Evolutionary conservation across 352 stramenopile genomes (phyloP).

Genomic region (Globisporangium echinulatum): DNA sequence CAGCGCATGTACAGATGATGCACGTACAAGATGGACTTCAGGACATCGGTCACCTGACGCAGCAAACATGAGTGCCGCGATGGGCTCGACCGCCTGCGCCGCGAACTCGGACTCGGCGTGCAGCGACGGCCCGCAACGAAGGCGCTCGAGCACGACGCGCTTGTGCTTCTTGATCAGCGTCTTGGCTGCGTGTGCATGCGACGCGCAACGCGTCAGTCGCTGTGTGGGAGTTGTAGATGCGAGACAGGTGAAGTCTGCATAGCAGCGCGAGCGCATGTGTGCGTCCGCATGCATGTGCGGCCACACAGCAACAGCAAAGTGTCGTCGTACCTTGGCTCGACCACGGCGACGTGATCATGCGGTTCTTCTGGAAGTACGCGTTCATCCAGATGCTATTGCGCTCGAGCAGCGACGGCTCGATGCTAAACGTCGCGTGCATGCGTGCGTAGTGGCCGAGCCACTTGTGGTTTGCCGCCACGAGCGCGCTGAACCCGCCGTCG

Average conservation of each 20-base stretch:
- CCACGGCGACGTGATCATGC: constrained; percentile 53
- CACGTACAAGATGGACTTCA: constrained; percentile 45
- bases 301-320: too few relatives aligned
- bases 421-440: constrained; percentile 44
- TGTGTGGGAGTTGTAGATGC: neutral
- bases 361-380: constrained; percentile 71
- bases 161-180: constrained; percentile 46
- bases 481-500: constrained; percentile 32
- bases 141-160: constrained; percentile 27
- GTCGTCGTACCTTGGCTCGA: constrained; percentile 37
- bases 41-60: constrained; percentile 52
- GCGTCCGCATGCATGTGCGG: too few relatives aligned
- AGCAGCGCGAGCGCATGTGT: too few relatives aligned
- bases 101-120: constrained; percentile 47
- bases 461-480: constrained; percentile 53
- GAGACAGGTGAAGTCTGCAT: neutral
- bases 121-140: constrained; percentile 24
- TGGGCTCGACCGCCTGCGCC: constrained; percentile 43
- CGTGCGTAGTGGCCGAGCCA: constrained; percentile 63
- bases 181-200: constrained; percentile 25
- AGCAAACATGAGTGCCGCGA: constrained; percentile 60
- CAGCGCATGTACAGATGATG: too few relatives aligned
- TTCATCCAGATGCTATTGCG: constrained; percentile 80
- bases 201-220: neutral
- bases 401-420: constrained; percentile 48